These are phyloP conservation scores for Suhomyces prunicola DNA, from an alignment of 805 yeast genomes.

Conservation along the genomic window DNA sequence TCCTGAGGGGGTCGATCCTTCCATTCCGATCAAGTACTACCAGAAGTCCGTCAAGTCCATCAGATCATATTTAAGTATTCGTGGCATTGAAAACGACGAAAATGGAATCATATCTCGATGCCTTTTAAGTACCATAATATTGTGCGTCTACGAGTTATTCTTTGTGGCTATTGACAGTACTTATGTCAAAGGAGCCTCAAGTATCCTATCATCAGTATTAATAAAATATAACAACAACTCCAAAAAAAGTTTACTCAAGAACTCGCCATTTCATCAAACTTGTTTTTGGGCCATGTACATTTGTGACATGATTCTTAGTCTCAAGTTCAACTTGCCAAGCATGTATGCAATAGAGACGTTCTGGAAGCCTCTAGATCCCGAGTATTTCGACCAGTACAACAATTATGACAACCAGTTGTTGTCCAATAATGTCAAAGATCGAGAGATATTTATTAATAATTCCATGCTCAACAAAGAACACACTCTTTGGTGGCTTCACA, in stretches of 20 bases:
- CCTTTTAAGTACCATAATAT: slow-evolving; percentile 33
- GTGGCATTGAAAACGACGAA: slow-evolving; percentile 21
- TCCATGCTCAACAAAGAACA: slow-evolving; percentile 11
- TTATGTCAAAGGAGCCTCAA: slow-evolving; percentile 37
- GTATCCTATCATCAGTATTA: slow-evolving; percentile 29
- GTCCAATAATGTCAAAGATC: slow-evolving; percentile 12
- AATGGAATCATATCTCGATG: slow-evolving; percentile 33
- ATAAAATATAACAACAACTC: slow-evolving; percentile 11
- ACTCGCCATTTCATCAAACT: slow-evolving; percentile 28
- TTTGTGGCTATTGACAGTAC: slow-evolving; percentile 37
- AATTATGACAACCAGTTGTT: slow-evolving; percentile 1
- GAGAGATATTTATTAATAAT: slow-evolving; percentile 1
- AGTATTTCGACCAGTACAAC: slow-evolving; percentile 19
- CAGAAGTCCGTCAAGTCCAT: slow-evolving; percentile 33
- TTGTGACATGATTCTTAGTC: slow-evolving; percentile 34
- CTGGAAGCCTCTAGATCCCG: slow-evolving; percentile 34
- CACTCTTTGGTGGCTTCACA: slow-evolving; percentile 38
- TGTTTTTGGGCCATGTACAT: slow-evolving; percentile 37
- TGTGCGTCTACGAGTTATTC: slow-evolving; percentile 38
- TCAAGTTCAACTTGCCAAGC: slow-evolving; percentile 28
- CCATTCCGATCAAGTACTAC: slow-evolving; percentile 35
- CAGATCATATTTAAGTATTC: slow-evolving; percentile 26
- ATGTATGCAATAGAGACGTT: slow-evolving; percentile 29
- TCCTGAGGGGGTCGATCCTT: slow-evolving; percentile 25
- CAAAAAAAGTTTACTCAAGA: slow-evolving; percentile 19